A percentile compares a stretch with the other conserved stretches of the same genome.
These are phyloP conservation scores for Trichoderma guizhouense DNA, from an alignment of 2,329 filamentous ascomycete species.

Conservation along the genomic window DNA sequence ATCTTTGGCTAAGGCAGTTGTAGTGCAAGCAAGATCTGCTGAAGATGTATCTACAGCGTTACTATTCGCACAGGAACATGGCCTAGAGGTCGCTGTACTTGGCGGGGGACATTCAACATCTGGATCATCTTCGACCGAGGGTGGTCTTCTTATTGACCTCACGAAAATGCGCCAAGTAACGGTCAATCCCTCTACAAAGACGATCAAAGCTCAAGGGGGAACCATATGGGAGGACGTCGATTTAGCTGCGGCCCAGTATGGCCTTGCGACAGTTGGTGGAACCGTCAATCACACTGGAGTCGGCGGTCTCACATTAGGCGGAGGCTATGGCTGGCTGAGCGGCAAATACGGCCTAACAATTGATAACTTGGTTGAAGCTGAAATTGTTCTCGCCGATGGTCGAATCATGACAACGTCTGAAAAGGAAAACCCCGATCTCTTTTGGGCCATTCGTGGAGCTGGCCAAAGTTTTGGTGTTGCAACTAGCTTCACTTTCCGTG, in stretches of 20 bases:
- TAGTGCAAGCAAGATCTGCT: neutral
- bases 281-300: neutral
- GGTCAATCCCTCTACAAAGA: neutral
- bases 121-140: neutral
- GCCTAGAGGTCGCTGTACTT: neutral
- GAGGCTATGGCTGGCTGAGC: neutral
- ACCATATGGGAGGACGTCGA: neutral
- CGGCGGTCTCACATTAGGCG: neutral
- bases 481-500: neutral
- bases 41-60: neutral
- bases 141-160: neutral
- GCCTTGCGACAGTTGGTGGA: neutral
- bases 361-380: neutral
- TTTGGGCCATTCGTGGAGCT: neutral
- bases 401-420: neutral
- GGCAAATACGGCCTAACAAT: neutral
- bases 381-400: neutral
- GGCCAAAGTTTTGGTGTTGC: neutral
- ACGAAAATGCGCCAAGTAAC: neutral
- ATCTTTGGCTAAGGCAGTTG: neutral
- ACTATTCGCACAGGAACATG: neutral
- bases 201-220: neutral
- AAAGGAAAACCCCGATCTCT: neutral
- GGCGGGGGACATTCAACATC: neutral
- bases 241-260: neutral